These are phyloP conservation scores for Cnidoscolus chayamansa DNA, from an alignment of 441 rosid genomes.

Conservation along the genomic window DNA sequence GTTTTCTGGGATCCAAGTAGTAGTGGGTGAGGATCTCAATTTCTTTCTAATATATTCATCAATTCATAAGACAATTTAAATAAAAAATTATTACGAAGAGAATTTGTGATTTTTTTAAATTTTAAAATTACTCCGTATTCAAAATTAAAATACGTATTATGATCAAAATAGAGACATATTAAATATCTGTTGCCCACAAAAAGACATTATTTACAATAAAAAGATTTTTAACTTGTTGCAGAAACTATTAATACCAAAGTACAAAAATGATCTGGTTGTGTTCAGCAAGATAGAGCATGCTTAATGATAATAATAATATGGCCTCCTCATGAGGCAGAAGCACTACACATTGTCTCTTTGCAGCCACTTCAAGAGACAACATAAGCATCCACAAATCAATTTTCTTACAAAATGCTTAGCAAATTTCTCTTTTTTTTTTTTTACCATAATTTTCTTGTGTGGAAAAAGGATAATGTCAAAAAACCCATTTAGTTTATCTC, in stretches of 20 bases:
- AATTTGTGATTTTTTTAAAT: no score
- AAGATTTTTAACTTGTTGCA: neutral
- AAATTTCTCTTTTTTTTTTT: neutral
- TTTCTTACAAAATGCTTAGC: neutral
- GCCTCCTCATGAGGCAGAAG: slow-evolving; percentile 4
- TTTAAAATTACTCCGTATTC: no score
- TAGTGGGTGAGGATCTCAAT: slow-evolving; percentile 3
- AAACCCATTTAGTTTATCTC: no score
- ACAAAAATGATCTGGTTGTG: slow-evolving; percentile 3
- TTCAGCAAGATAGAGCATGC: slow-evolving; percentile 10
- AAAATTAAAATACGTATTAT: no score
- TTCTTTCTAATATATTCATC: neutral
- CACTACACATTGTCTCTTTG: slow-evolving; percentile 8
- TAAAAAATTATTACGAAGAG: no score
- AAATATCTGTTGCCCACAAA: no score
- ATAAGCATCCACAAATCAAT: slow-evolving; percentile 10
- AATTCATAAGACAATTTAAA: no score
- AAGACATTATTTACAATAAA: neutral
- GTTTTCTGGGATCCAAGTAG: neutral
- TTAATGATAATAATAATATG: neutral
- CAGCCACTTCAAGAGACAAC: slow-evolving; percentile 18
- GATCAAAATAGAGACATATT: no score
- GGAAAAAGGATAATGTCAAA: slow-evolving; percentile 3
- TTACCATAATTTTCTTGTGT: neutral
- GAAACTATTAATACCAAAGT: neutral